Percentiles rank a stretch among this genome's conserved stretches.
These are phyloP conservation scores for Penicillium malachiteum DNA, from an alignment of 495 filamentous ascomycete genomes.

Conservation along the genomic window DNA sequence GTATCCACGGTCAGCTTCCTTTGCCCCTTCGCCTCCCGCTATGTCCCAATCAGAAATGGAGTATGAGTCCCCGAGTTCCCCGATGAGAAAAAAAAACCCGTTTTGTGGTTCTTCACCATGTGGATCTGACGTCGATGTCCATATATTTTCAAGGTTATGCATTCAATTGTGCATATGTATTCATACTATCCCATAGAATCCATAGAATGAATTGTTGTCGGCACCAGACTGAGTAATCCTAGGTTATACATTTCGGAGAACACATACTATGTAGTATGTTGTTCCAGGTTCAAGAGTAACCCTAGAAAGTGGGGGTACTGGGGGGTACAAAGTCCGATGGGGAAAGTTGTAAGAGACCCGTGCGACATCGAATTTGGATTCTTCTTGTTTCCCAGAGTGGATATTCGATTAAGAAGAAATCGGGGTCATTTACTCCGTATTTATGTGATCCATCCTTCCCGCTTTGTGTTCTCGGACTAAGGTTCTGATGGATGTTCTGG, in stretches of 20 bases:
- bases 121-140: constrained; percentile 26
- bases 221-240: no score
- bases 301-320: not conserved
- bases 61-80: constrained; percentile 11
- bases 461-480: constrained; percentile 11
- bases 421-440: not conserved
- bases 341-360: not conserved
- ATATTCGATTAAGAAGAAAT: not conserved
- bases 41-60: not conserved
- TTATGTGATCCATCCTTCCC: not conserved
- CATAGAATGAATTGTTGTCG: no score
- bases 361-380: not conserved
- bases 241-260: not conserved
- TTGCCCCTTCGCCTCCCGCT: constrained; percentile 15
- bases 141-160: no score
- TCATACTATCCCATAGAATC: no score
- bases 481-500: constrained; percentile 9
- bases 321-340: not conserved
- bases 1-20: not conserved
- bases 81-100: constrained; percentile 2
- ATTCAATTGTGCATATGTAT: no score
- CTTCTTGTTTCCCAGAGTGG: not conserved
- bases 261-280: no score
- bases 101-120: constrained; percentile 16
- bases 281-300: not conserved